A percentile compares a stretch with the other conserved stretches of the same genome.
Conservation (phyloP, 768 basidiomycete genomes). For the Suillus placidus region DNA sequence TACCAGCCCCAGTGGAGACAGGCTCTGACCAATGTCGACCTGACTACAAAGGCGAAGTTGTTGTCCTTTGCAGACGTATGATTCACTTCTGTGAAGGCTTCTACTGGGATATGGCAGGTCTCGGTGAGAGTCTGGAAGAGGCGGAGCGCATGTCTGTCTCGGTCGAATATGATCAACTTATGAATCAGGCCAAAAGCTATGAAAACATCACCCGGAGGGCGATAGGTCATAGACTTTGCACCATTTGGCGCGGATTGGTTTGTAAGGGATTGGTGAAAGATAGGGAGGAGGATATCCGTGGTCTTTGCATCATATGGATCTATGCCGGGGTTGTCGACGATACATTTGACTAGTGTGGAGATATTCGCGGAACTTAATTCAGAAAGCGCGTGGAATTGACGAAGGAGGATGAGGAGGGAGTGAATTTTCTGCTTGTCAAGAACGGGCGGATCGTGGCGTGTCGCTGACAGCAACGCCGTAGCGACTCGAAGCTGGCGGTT, state of each 20-base stretch:
- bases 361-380: slow-evolving; percentile 17
- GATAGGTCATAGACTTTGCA: slow-evolving; percentile 35
- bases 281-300: slow-evolving; percentile 31
- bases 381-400: slow-evolving; percentile 15
- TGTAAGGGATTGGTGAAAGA: slow-evolving; percentile 34
- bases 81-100: slow-evolving; percentile 45
- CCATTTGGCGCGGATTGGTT: slow-evolving; percentile 30
- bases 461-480: slow-evolving; percentile 27
- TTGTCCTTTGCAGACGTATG: slow-evolving; percentile 31
- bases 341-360: slow-evolving; percentile 22
- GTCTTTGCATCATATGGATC: slow-evolving; percentile 24
- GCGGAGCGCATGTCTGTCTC: slow-evolving; percentile 41
- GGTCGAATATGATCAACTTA: slow-evolving; percentile 40
- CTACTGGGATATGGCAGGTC: slow-evolving; percentile 46
- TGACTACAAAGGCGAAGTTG: slow-evolving; percentile 51
- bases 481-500: slow-evolving; percentile 30
- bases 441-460: slow-evolving; percentile 19
- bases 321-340: slow-evolving; percentile 20
- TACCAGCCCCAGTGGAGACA: slow-evolving; percentile 60
- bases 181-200: slow-evolving; percentile 47
- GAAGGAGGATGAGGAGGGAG: slow-evolving; percentile 22
- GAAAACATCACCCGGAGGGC: slow-evolving; percentile 41
- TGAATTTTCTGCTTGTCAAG: slow-evolving; percentile 27
- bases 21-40: slow-evolving; percentile 51
- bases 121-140: slow-evolving; percentile 54